Base-by-base conservation (phyloP, 768 basidiomycete genomes). In the Fistulinella prunicolor region DNA sequence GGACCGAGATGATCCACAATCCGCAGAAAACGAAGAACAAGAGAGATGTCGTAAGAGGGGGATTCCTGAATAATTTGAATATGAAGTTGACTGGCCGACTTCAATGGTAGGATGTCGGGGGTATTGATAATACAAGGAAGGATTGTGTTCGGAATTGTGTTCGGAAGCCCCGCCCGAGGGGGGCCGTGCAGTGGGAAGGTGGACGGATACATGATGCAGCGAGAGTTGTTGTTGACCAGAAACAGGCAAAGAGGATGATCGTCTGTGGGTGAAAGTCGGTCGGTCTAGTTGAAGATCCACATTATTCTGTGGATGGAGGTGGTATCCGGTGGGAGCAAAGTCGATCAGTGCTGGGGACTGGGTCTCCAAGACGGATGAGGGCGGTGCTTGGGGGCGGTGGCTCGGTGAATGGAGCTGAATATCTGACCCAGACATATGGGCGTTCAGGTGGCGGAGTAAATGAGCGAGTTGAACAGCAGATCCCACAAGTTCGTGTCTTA, bases 401-500 rank as follows among this genome's bases (percentile, higher is more conserved):
- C 64, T 55, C 3, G 73, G 73, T 1, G 71, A 66, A 39, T 67
- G 69, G 29, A 74, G 58, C 34, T 51, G 57, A 47, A 74, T 55
- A 42, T 73, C 70, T 9, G 68, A 55, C 19, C 66, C 65, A 19
- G 63, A 55, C 3, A 58, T 53, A 36, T 59, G 62, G 9, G 61
- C 56, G 38, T 66, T 72, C 26, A 84, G 64, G 42, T 70, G 76
- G 50, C 73, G 73, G 22, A 85, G 66, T 40, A 85, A 68, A 48
- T 80, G 78, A 30, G 73, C 69, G 8, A 88, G 72, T 50, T 86
- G 82, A 22, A 74, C 72, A 2, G 81, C 76, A 22, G 83, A 77
- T 23, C 86, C 88, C 34, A 80, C 70, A 36, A 90, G 70, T 40
- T 80, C 74, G 57, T 90, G 88, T 38, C 76, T 77, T 47, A 88